Base-by-base conservation (phyloP, 805 yeast species). In the Teunomyces kruisii region DNA sequence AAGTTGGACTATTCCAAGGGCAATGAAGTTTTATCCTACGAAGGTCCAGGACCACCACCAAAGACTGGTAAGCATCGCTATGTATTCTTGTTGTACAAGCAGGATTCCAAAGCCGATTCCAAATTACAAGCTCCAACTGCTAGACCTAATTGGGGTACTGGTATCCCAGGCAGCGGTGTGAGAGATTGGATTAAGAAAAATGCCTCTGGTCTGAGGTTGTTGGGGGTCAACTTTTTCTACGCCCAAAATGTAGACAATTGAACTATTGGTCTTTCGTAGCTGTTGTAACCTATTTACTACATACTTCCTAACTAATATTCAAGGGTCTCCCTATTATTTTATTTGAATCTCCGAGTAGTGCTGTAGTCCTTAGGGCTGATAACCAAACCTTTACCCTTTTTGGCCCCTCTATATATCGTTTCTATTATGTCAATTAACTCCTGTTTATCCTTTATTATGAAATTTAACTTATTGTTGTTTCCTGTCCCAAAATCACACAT, bases 401-500 rank as follows among this genome's bases (percentile, higher is more conserved):
- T 70, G 1, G 98, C 98, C 0, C 97, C 97, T 50, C 97, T 67
- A 64, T 86, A 94, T 0, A 92, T 81, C 0, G 91, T 84, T 58
- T 94, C 99, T 9, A 94, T 68, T 26, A 94, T 86, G 63, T 92
- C 98, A 15, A 94, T 86, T 74, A 94, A 66, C 54, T 90, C 97
- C 62, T 92, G 97, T 49, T 85, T 83, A 60, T 88, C 88, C 33
- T 80, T 83, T 9, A 81, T 75, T 42, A 62, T 57, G 65, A 92
- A 92, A 59, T 89, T 90, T 70, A 94, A 71, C 72, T 94, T 92
- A 72, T 94, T 94, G 66, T 94, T 94, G 61, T 94, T 90, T 27
- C 99, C 99, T 0, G 98, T 94, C 2, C 99, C 99, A 64, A 91
- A 90, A 71, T 94, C 99, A 66, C 97, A 88, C 95, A 94, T 83